Base-by-base conservation (phyloP, 352 stramenopile genomes). In the Phytophthora ramorum region DNA sequence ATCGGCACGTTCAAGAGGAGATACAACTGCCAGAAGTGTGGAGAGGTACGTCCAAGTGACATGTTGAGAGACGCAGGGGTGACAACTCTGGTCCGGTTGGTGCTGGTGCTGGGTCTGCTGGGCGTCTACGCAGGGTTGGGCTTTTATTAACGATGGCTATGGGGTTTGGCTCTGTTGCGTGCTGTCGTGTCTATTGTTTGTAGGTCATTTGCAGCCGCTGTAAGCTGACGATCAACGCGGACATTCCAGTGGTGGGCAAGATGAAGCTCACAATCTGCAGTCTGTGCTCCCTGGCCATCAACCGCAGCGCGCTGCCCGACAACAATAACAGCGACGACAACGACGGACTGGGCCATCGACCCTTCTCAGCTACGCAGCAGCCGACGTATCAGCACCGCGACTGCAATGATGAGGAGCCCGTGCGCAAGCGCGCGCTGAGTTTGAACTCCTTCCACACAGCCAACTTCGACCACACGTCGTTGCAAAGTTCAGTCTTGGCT, bases 261-360 rank as follows among this genome's bases (percentile, higher is more conserved):
- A 92, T 94, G 85, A 94, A 94, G 71, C 79, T 94, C 30, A 94
- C 85, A 52, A 94, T 94, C 51, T 94, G 85, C 70, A 91, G 76
- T 20, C 37, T 94, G 9, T 94, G 85, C 71, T 88, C 85, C 49
- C 69, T 92, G 35, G 76, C 81, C 49, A 87, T 94, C 52, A 90
- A 94, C 64, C 83, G 85, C 47, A 92, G 71, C 44, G 71, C 78
- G 45, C 50, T 87, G 24, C 79, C 75, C 6, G 81, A 90, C 20
- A 80, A 75, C 34, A 65, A 64, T 12, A 72, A 67, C 40, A 85
- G 67, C 61, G 76, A 76, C 22, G 72, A 78, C 28, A 73, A 61
- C 46, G 64, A 50, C 6, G 65, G 63, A 1, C 46, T 84, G 7
- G 75, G 62, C 17, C 63, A 79, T 16, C 79, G 81, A 6, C 76